Evolutionary conservation across 768 basidiomycete genomes (phyloP), one percentile per base, ranked within the genome.

Genomic region (Termitomyces sp.): DNA sequence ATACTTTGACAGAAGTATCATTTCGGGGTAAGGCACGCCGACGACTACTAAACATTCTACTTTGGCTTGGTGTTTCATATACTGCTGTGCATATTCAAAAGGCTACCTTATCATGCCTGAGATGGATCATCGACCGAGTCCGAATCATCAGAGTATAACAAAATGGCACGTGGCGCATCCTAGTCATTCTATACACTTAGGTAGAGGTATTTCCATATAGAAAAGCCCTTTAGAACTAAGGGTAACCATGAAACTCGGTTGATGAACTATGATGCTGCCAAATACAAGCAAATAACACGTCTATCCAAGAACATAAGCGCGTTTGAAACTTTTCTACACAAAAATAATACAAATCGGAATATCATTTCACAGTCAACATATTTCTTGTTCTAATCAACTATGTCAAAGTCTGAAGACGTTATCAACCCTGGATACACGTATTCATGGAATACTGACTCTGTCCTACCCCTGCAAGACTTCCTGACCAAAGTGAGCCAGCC

Each of bases 381-480:
- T 42, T 31, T 29, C n/a, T 12, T 32, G 17, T 32, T 45, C 17
- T 31, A 12, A 1, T 15, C 20, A 38, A 50, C 36, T 32, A 70
- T 72, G 69, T 55, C 57, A 5, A 62, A 63, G 34, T 68, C 69
- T 42, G 82, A 86, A 46, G 83, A 86, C 65, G 20, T 48, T 15
- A 46, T 80, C 6, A 77, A 79, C 31, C 10, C 65, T 4, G 66
- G 60, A 11, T 83, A 87, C 67, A 74, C 72, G 31, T 89, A 89
- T 67, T 66, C 72, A 2, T 90, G 87, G 87, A 72, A 73, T 3
- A 66, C 77, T 4, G 67, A 73, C 1, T 79, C 80, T 2, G 70
- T 76, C 31, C 17, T 77, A 34, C 65, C 81, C 11, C 70, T 89
- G 17, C 66, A 82, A 25, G 81, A 83, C 14, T 90, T 86, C 66